Conservation (phyloP, 164 flowering plant species). For the Sedum album region DNA sequence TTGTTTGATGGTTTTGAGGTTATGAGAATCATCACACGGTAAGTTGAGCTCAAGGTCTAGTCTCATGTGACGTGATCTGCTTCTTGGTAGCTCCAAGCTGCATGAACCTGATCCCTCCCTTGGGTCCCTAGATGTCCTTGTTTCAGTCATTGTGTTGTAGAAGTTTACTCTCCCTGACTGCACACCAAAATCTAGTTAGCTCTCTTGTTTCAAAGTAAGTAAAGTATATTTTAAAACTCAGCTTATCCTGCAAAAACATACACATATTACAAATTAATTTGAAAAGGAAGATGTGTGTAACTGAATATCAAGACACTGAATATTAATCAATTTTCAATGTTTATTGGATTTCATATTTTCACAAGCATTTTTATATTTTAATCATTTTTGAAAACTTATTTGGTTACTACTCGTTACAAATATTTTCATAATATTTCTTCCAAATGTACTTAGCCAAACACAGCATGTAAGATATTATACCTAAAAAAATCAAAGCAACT, state of each 20-base stretch:
- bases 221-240: too few relatives aligned
- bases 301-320: constrained; percentile 65
- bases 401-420: too few relatives aligned
- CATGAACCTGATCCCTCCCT: constrained; percentile 32
- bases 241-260: neutral
- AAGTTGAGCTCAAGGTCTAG: constrained; percentile 77
- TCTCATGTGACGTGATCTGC: constrained; percentile 37
- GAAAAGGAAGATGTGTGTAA: constrained; percentile 18
- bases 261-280: neutral
- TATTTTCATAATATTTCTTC: too few relatives aligned
- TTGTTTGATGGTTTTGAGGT: neutral
- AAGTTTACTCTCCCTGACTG: constrained; percentile 76
- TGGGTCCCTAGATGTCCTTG: constrained; percentile 54
- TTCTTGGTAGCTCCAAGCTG: neutral
- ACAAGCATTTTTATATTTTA: too few relatives aligned
- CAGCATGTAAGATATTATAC: too few relatives aligned
- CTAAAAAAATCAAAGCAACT: too few relatives aligned
- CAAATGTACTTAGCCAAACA: too few relatives aligned
- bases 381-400: too few relatives aligned
- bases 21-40: constrained; percentile 19
- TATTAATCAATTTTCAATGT: too few relatives aligned
- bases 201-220: neutral
- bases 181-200: neutral
- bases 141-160: constrained; percentile 58
- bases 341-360: too few relatives aligned